Evolutionary conservation across 306 rosid species (phyloP).

Genomic region (Corylus heterophylla): DNA sequence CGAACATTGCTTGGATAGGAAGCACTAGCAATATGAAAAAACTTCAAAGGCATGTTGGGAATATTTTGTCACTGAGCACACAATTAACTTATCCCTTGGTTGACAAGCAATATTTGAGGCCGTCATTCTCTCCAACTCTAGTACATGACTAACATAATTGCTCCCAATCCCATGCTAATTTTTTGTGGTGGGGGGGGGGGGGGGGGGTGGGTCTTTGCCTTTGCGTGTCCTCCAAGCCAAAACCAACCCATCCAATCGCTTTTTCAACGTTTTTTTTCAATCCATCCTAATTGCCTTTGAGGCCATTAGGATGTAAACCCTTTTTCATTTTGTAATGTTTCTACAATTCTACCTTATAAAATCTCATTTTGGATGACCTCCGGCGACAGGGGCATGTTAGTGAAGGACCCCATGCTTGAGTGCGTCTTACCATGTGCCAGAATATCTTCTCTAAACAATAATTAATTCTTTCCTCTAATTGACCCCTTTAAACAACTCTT

Average conservation of each 20-base stretch:
- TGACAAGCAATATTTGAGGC: slow-evolving; percentile 43
- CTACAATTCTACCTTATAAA: no score
- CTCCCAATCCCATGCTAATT: slow-evolving; percentile 41
- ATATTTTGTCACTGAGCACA: no score
- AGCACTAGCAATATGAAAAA: no score
- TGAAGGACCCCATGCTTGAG: no score
- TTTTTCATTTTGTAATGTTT: no score
- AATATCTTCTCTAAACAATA: not conserved
- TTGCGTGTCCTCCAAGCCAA: slow-evolving; percentile 58
- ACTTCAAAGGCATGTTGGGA: no score
- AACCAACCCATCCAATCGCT: slow-evolving; percentile 33
- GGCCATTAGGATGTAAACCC: slow-evolving; percentile 26
- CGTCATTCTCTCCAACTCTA: slow-evolving; percentile 23
- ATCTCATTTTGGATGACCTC: no score
- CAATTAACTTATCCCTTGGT: slow-evolving; percentile 36
- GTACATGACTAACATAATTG: slow-evolving; percentile 28
- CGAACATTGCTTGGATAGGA: no score
- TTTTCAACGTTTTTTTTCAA: slow-evolving; percentile 1
- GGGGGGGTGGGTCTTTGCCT: slow-evolving; percentile 6
- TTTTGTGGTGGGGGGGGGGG: not conserved
- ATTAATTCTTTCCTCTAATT: not conserved
- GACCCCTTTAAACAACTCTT: not conserved
- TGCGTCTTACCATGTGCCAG: no score
- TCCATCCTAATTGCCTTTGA: no score
- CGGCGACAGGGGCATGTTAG: no score